Conservation (phyloP, 2,329 filamentous ascomycete genomes). For the Colletotrichum tamarilloi region DNA sequence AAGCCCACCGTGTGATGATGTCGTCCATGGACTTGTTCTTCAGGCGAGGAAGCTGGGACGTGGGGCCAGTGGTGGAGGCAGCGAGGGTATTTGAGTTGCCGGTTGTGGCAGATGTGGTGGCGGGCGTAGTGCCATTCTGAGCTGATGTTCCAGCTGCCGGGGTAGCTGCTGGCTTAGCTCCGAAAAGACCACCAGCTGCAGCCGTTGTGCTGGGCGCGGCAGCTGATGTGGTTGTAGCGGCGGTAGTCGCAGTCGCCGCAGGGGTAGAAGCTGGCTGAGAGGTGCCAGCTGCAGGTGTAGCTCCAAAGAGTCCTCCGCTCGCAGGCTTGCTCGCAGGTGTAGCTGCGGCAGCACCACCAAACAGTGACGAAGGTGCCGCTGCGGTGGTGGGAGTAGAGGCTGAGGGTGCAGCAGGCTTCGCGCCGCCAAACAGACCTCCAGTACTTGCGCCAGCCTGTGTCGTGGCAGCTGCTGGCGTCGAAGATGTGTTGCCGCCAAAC, state of each 20-base stretch:
- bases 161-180: slow-evolving; percentile 45
- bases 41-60: slow-evolving; percentile 86
- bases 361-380: slow-evolving; percentile 43
- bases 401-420: slow-evolving; percentile 41
- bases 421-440: slow-evolving; percentile 40
- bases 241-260: slow-evolving; percentile 45
- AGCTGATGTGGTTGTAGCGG: slow-evolving; percentile 41
- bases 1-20: slow-evolving; percentile 96
- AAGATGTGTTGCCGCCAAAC: slow-evolving; percentile 55
- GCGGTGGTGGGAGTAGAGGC: slow-evolving; percentile 43
- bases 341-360: slow-evolving; percentile 47
- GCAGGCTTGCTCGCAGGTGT: slow-evolving; percentile 47
- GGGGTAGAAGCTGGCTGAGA: slow-evolving; percentile 44
- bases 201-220: slow-evolving; percentile 44
- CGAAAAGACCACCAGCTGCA: slow-evolving; percentile 47
- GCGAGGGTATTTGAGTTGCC: slow-evolving; percentile 60
- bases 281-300: slow-evolving; percentile 42
- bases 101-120: slow-evolving; percentile 28
- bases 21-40: slow-evolving; percentile 99
- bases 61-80: slow-evolving; percentile 82
- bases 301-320: slow-evolving; percentile 45
- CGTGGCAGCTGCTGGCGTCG: slow-evolving; percentile 46
- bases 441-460: slow-evolving; percentile 40
- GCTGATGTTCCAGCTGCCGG: slow-evolving; percentile 40
- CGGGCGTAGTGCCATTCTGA: slow-evolving; percentile 38